Base-by-base conservation (phyloP, 2,329 filamentous ascomycete genomes). In the Hypoxylon sp. region DNA sequence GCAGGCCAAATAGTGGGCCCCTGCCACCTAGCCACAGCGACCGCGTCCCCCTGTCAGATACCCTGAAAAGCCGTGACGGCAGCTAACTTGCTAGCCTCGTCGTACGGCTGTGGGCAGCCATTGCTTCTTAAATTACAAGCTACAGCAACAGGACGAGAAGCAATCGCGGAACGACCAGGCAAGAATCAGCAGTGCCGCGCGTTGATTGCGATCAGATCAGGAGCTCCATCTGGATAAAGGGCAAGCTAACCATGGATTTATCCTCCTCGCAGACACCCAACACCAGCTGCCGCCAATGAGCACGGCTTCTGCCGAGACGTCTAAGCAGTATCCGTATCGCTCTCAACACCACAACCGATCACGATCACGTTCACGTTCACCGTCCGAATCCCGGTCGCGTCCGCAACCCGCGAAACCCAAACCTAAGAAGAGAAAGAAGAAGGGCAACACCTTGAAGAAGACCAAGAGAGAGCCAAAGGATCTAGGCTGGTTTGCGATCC, bases 401-500 rank as follows among this genome's bases (percentile, higher is more conserved):
- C 37, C 23, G 50, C n/a, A 51, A 46, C 21, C 11, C 51, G 29
- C 48, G 35, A 20, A 24, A 29, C 43, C 50, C 18, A 54, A 51
- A 5, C 18, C 58, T 3, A 55, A 60, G 37, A 65, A 55, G 26
- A 61, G 26, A 17, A 61, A 58, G 31, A 55, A 60, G 37, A 65
- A 55, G 26, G 60, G 26, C n/a, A 61, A 58, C 27, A 33, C 23
- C 18, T 15, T 23, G 4, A 27, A 20, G 4, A 31, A 48, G 45
- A n/a, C 21, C n/a, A n/a, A n/a, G n/a, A n/a, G 35, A 48, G 26
- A 27, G 20, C 24, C n/a, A 18, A 48, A 6, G 33, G 41, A 40
- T 35, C n/a, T n/a, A 56, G 33, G 35, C 15, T 73, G 70, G 62
- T 74, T 65, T 47, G 65, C 47, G 15, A 69, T 78, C 31, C 70